phyloP scores from a whole-genome alignment of 257 asterid species.

The Solanum bulbocastanum region DNA sequence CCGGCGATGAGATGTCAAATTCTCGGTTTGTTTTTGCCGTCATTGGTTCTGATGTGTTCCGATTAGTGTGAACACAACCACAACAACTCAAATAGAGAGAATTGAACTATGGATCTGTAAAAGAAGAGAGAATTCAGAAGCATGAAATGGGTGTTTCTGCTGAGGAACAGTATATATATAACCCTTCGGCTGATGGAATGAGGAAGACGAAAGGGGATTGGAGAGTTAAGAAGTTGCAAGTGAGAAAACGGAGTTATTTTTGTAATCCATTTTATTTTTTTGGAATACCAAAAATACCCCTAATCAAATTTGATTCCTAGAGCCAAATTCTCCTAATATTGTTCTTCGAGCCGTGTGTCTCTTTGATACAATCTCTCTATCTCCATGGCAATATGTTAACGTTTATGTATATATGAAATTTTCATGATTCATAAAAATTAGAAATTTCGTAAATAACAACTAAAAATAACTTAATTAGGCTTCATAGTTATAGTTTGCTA shows the following conservation, averaged over 20 bases:
- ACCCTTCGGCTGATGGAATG: background rate
- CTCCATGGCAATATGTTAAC: too few species aligned
- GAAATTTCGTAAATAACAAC: too few species aligned
- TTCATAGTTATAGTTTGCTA: background rate
- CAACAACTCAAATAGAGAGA: background rate
- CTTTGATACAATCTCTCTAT: too few species aligned
- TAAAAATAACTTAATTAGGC: background rate
- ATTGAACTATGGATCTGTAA: conserved; percentile 20
- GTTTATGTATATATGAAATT: too few species aligned
- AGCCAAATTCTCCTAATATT: background rate
- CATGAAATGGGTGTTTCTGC: background rate
- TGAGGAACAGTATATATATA: background rate
- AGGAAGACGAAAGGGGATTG: background rate
- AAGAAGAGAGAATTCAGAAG: conserved; percentile 2
- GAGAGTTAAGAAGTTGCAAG: background rate
- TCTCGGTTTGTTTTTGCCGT: background rate
- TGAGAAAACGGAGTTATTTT: background rate
- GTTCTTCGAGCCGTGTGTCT: background rate
- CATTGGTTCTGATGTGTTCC: background rate
- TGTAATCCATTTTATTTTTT: background rate
- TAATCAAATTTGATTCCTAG: background rate
- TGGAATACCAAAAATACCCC: background rate
- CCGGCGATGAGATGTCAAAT: background rate
- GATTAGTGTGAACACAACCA: background rate
- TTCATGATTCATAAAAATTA: too few species aligned